phyloP scores from a whole-genome alignment of 1,139 yeast genomes.

The Ogataea hybrid region DNA sequence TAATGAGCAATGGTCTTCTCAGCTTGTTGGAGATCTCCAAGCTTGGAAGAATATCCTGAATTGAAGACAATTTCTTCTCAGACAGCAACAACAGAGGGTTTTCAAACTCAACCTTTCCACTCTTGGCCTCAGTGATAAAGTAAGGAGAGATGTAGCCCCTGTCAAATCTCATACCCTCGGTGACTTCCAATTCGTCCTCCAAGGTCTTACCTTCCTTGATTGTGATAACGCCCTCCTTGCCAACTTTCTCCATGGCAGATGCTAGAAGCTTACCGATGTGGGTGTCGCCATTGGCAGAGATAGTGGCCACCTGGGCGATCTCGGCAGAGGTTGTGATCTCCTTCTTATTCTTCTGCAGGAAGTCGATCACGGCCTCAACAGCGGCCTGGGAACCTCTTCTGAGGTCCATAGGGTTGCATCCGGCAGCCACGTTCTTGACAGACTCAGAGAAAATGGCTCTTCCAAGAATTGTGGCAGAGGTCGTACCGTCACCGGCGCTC shows the following conservation, averaged over 20 bases:
- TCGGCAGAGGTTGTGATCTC: slow-evolving; percentile 97
- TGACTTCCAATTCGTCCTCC: slow-evolving; percentile 94
- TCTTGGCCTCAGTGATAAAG: slow-evolving; percentile 94
- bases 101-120: slow-evolving; percentile 97
- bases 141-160: slow-evolving; percentile 98
- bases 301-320: slow-evolving; percentile 98
- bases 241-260: slow-evolving; percentile 98
- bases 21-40: slow-evolving; percentile 91
- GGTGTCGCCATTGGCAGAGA: slow-evolving; percentile 94
- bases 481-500: slow-evolving; percentile 99
- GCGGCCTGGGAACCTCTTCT: slow-evolving; percentile 99
- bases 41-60: slow-evolving; percentile 92
- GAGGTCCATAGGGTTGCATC: slow-evolving; percentile 99
- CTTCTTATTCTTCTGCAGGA: slow-evolving; percentile 86
- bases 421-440: slow-evolving; percentile 98
- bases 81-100: slow-evolving; percentile 87
- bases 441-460: slow-evolving; percentile 97
- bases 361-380: slow-evolving; percentile 92
- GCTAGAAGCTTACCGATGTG: slow-evolving; percentile 95
- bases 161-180: slow-evolving; percentile 99
- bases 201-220: slow-evolving; percentile 95
- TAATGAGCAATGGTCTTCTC: slow-evolving; percentile 91
- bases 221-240: slow-evolving; percentile 99
- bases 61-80: slow-evolving; percentile 92
- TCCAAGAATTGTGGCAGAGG: slow-evolving; percentile 96